Percentiles rank a stretch among this genome's conserved stretches.
phyloP scores from a whole-genome alignment of 305 asterid genomes.

The Coffea humblotiana region DNA sequence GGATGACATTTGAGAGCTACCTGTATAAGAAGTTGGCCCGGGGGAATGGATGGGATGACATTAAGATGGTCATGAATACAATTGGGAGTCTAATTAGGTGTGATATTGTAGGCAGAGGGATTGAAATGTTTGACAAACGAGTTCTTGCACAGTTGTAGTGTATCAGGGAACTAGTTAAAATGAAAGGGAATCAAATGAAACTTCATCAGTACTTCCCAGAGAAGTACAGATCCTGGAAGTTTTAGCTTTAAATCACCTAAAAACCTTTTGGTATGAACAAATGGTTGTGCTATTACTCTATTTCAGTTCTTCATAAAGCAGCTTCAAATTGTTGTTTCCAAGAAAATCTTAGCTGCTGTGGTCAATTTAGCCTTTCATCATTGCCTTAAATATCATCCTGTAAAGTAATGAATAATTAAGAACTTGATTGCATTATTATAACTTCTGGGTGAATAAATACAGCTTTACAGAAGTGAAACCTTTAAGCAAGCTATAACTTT shows the following conservation, averaged over 20 bases:
- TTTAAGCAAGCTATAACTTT: no score
- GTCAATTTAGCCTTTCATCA: neutral
- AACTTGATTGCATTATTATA: no score
- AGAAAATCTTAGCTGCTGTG: neutral
- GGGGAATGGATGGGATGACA: conserved; percentile 84
- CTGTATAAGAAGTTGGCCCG: conserved; percentile 85
- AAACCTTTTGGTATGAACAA: neutral
- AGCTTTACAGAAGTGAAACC: neutral
- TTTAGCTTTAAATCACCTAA: neutral
- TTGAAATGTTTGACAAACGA: conserved; percentile 11
- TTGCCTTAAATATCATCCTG: neutral
- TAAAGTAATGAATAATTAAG: no score
- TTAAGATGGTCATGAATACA: conserved; percentile 86
- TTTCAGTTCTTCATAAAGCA: no score
- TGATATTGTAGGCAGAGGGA: conserved; percentile 62
- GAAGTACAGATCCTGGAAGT: no score
- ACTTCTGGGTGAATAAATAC: neutral
- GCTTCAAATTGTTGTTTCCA: neutral
- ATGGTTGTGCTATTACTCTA: neutral
- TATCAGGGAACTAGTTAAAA: neutral
- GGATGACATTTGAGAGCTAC: conserved; percentile 92
- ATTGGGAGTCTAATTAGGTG: conserved; percentile 92
- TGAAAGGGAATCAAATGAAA: neutral
- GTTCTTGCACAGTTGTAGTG: conserved; percentile 24
- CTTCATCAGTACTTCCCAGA: neutral